Evolutionary conservation across 164 flowering plant genomes (phyloP).

Genomic region (Aristolochia californica): DNA sequence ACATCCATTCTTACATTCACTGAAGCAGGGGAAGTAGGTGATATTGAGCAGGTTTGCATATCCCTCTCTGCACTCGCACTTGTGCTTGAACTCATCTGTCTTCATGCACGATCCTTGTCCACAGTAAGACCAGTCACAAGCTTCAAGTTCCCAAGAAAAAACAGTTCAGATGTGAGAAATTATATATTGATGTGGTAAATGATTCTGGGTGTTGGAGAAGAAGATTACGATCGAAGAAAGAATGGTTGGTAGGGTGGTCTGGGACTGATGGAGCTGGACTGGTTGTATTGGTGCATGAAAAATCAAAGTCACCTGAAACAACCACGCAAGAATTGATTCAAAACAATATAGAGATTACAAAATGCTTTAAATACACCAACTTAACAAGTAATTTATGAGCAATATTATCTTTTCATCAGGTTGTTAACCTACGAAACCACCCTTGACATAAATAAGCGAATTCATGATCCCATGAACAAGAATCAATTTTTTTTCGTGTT

Average conservation of each 20-base stretch:
- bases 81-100: constrained; percentile 13
- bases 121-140: constrained; percentile 63
- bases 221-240: neutral
- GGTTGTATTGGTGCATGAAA: neutral
- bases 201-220: neutral
- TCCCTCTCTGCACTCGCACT: constrained; percentile 45
- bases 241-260: neutral
- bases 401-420: too few relatives aligned
- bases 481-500: too few relatives aligned
- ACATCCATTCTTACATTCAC: constrained; percentile 27
- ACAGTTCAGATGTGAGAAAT: neutral
- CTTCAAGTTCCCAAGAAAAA: constrained; percentile 12
- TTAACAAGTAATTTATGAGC: too few relatives aligned
- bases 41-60: constrained; percentile 39
- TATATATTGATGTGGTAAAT: neutral
- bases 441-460: too few relatives aligned
- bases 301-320: constrained; percentile 1
- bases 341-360: too few relatives aligned
- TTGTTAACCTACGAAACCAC: too few relatives aligned
- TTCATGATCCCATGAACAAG: too few relatives aligned
- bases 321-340: too few relatives aligned
- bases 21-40: constrained; percentile 51
- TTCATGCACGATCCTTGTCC: constrained; percentile 50
- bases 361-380: too few relatives aligned
- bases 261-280: neutral